phyloP scores from a whole-genome alignment of 2,329 filamentous ascomycete species.

The Colletotrichum echinochloae region DNA sequence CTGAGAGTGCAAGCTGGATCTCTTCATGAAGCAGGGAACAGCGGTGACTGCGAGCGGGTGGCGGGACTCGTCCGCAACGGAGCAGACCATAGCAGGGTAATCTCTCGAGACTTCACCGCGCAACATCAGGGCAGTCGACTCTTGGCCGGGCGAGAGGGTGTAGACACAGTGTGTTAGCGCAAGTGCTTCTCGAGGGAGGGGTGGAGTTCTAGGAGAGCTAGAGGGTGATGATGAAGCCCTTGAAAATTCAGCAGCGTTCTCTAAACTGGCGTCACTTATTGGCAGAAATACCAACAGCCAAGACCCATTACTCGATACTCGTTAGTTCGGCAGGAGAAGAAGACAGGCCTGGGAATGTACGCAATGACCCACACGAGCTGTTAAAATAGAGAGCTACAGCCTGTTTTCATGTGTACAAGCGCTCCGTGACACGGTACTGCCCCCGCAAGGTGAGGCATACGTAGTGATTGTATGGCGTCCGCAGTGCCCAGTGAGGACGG shows the following conservation, averaged over 20 bases:
- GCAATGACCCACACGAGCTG: too few relatives aligned
- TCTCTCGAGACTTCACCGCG: background rate
- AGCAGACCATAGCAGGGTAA: background rate
- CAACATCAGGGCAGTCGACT: background rate
- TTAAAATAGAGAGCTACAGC: background rate
- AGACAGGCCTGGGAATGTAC: background rate
- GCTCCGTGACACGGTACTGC: background rate
- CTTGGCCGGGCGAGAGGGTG: background rate
- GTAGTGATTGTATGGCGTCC: background rate
- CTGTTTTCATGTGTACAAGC: too few relatives aligned
- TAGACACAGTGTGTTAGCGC: background rate
- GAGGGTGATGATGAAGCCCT: background rate
- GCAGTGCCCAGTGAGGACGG: background rate
- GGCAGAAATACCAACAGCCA: background rate
- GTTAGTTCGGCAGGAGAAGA: background rate
- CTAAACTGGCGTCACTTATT: background rate
- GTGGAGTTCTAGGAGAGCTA: background rate
- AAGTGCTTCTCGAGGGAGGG: background rate
- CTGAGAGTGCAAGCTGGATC: background rate
- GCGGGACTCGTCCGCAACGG: background rate
- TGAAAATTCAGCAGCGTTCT: background rate
- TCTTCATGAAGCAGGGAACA: background rate
- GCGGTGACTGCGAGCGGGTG: background rate
- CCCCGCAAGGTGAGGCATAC: background rate
- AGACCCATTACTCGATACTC: background rate